These are phyloP conservation scores for Cystobasidiaceae sp. DNA, from an alignment of 1,284 basidiomycete species.

Conservation along the genomic window DNA sequence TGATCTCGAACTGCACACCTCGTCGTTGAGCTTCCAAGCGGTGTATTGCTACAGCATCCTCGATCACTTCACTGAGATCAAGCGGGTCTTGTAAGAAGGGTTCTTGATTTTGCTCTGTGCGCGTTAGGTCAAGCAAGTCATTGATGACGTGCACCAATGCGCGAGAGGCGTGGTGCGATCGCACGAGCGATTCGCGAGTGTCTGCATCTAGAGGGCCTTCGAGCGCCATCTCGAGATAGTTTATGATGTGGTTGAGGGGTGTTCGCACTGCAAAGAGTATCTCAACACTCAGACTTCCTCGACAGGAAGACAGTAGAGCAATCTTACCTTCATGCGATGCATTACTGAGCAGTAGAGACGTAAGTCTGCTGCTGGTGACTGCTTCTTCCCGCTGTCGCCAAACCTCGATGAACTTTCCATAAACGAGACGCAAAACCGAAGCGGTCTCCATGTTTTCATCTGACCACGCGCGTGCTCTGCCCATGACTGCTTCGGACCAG, in stretches of 20 bases:
- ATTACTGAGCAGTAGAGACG: slow-evolving; percentile 75
- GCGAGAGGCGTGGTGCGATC: slow-evolving; percentile 68
- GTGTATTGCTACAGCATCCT: slow-evolving; percentile 59
- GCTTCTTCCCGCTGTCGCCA: slow-evolving; percentile 82
- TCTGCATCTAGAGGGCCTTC: slow-evolving; percentile 71
- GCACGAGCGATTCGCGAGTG: slow-evolving; percentile 70
- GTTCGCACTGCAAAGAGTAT: slow-evolving; percentile 56
- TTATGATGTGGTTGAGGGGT: slow-evolving; percentile 70
- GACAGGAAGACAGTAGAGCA: too few species aligned
- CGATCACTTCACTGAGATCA: slow-evolving; percentile 62
- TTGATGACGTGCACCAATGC: slow-evolving; percentile 70
- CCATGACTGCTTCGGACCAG: slow-evolving; percentile 73
- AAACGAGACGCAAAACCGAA: slow-evolving; percentile 74
- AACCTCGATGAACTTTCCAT: slow-evolving; percentile 79
- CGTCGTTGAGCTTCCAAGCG: slow-evolving; percentile 65
- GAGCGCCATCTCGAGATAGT: slow-evolving; percentile 77
- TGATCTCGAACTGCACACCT: slow-evolving; percentile 60
- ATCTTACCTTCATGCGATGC: slow-evolving; percentile 77
- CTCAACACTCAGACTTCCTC: slow-evolving; percentile 6
- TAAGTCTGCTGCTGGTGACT: slow-evolving; percentile 69
- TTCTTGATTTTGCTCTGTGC: slow-evolving; percentile 72
- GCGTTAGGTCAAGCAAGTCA: slow-evolving; percentile 75
- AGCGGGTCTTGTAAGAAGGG: slow-evolving; percentile 78
- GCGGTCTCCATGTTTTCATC: slow-evolving; percentile 85
- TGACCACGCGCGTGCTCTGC: slow-evolving; percentile 69